Evolutionary conservation across 192 early-diverging fungal genomes (phyloP).

Genomic region (Gryganskiella cystojenkinii): DNA sequence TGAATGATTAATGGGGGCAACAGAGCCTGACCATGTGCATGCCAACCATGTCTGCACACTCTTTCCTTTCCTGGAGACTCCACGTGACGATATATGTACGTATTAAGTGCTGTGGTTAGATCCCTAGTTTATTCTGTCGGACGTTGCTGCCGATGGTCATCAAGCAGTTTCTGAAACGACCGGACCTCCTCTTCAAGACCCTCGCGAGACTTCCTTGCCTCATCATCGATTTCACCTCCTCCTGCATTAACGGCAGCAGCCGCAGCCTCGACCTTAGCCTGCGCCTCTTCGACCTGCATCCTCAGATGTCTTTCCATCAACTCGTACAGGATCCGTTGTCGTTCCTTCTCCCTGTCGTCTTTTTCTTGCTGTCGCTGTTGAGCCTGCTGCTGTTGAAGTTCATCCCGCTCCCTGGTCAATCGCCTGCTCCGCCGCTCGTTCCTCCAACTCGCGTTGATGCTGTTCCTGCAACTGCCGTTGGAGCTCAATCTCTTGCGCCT

Average conservation of each 20-base stretch:
- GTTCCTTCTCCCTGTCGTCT: not conserved
- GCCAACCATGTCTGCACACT: too few relatives aligned
- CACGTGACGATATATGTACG: too few relatives aligned
- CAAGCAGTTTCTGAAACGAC: constrained; percentile 6
- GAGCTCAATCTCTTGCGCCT: not conserved
- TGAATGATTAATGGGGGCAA: too few relatives aligned
- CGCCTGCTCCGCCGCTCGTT: not conserved
- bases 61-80: too few relatives aligned
- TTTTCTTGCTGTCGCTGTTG: not conserved
- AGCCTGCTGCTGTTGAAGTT: not conserved
- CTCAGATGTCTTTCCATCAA: not conserved
- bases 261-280: not conserved
- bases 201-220: not conserved
- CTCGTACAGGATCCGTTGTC: not conserved
- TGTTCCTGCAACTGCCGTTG: not conserved
- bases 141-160: constrained; percentile 1
- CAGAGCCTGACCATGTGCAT: too few relatives aligned
- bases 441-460: not conserved
- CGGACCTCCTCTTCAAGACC: constrained; percentile 12
- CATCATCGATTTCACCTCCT: not conserved
- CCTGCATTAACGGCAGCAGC: not conserved
- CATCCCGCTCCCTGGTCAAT: not conserved
- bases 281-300: not conserved
- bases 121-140: not conserved
- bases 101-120: too few relatives aligned